Conservation (phyloP, 1,284 basidiomycete species). For the Pseudozyma tsukubaensis region DNA sequence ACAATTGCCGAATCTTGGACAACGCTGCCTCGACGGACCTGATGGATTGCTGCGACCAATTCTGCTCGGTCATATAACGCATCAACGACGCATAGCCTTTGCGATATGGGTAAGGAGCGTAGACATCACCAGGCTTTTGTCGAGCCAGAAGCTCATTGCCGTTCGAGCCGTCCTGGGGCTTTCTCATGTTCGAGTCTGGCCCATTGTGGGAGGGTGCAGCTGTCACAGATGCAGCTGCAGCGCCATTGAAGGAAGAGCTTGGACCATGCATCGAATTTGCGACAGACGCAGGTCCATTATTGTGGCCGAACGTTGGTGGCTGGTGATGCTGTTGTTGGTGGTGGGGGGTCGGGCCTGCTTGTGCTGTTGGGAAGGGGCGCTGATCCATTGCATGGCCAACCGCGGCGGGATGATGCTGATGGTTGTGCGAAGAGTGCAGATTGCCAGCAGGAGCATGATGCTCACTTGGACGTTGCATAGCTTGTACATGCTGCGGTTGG, state of each 20-base stretch:
- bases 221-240: not conserved
- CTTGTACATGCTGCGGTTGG: conserved; percentile 3
- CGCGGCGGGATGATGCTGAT: not conserved
- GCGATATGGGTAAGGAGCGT: conserved; percentile 47
- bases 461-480: not conserved
- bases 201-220: not conserved
- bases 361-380: no score
- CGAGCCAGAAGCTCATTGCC: conserved; percentile 8
- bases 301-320: no score
- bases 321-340: no score
- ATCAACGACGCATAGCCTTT: conserved; percentile 51
- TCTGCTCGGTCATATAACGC: conserved; percentile 50
- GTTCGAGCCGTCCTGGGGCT: conserved; percentile 1
- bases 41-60: conserved; percentile 47
- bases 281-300: no score
- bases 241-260: not conserved
- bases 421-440: not conserved
- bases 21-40: conserved; percentile 46
- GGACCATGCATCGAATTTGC: not conserved
- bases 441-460: not conserved
- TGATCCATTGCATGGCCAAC: not conserved
- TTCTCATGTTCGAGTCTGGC: not conserved
- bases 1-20: conserved; percentile 43
- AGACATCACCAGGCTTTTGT: conserved; percentile 36
- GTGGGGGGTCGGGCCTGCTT: no score